Evolutionary conservation across 192 early-diverging fungal genomes (phyloP).

Genomic region (Coemansia sp.): DNA sequence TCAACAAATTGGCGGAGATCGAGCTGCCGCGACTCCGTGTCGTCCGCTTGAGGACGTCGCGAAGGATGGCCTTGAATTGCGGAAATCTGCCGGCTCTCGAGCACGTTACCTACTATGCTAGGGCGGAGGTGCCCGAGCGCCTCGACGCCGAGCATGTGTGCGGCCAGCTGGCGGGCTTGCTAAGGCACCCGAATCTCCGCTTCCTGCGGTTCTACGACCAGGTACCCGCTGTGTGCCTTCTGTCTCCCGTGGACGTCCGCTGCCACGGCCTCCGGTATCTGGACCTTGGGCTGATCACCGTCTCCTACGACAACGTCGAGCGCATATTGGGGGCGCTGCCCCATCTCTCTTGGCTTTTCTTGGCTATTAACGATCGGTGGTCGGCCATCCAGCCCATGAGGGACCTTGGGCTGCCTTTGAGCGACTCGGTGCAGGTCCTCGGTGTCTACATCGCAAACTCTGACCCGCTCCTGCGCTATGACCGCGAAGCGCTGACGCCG

Average conservation of each 20-base stretch:
- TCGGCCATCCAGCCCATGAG: background rate
- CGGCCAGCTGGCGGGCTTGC: conserved; percentile 6
- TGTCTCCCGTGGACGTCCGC: background rate
- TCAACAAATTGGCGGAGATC: conserved; percentile 7
- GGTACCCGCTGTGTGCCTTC: conserved; percentile 5
- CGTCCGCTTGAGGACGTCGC: conserved; percentile 7
- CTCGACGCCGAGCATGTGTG: background rate
- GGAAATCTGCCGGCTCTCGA: conserved; percentile 6
- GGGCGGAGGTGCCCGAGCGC: background rate
- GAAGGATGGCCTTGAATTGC: background rate
- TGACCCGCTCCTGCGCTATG: background rate
- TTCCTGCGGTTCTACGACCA: conserved; percentile 21
- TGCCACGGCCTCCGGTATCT: conserved; percentile 11
- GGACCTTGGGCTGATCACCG: conserved; percentile 18
- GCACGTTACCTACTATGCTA: conserved; percentile 13
- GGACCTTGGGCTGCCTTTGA: background rate
- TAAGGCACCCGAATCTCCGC: background rate
- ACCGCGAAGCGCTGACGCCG: background rate
- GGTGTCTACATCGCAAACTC: conserved; percentile 2
- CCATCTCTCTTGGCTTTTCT: conserved; percentile 9
- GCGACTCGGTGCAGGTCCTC: conserved; percentile 4
- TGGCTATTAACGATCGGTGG: conserved; percentile 14
- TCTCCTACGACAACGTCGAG: conserved; percentile 9
- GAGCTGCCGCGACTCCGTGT: conserved; percentile 3
- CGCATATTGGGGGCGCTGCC: conserved; percentile 1